Evolutionary conservation across 1,284 basidiomycete species (phyloP), one percentile per base, ranked within the genome.

Genomic region (Marasmius oreades): DNA sequence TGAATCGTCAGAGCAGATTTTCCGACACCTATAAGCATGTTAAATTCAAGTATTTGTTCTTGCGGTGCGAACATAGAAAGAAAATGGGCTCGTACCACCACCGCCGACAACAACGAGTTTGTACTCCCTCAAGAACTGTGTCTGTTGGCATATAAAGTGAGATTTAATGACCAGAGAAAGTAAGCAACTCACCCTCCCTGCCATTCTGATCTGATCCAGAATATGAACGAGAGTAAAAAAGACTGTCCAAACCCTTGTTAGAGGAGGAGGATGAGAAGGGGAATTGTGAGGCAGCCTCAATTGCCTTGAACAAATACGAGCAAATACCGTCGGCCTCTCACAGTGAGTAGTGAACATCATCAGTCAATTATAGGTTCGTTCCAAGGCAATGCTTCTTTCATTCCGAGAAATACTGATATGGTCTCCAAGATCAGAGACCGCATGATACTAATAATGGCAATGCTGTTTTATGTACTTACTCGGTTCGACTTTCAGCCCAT

Each of bases 31-130:
- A 53, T 46, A 28, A 26, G 26, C 28, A 31, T 31, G 4, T 31
- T 31, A 31, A 45, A 28, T 12, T 5, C n/a, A 12, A 24, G 7
- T 24, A 28, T 23, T 39, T 36, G 45, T n/a, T 36, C 22, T 51
- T 20, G 5, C 31, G 34, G 42, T 28, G 24, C 28, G 33, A 16
- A 33, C 43, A 31, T 57, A n/a, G 36, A 52, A 20, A 26, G 24
- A 53, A 34, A 39, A 23, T 55, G n/a, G 23, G n/a, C 6, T 28
- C 46, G 48, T 58, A 90, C 95, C 95, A 84, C 95, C 96, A 71
- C 95, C 95, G 57, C 95, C 95, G 62, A 98, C 95, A 61, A 98
- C 95, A 62, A 99, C 96, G 61, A 98, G 86, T 79, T 95, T 95
- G 78, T 96, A 96, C 73, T 97, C 94, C 69, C 93, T 81, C 72